Percentiles rank a stretch among this genome's conserved stretches.
Conservation (phyloP, 2,329 filamentous ascomycete genomes). For the Cladosporium sp. region DNA sequence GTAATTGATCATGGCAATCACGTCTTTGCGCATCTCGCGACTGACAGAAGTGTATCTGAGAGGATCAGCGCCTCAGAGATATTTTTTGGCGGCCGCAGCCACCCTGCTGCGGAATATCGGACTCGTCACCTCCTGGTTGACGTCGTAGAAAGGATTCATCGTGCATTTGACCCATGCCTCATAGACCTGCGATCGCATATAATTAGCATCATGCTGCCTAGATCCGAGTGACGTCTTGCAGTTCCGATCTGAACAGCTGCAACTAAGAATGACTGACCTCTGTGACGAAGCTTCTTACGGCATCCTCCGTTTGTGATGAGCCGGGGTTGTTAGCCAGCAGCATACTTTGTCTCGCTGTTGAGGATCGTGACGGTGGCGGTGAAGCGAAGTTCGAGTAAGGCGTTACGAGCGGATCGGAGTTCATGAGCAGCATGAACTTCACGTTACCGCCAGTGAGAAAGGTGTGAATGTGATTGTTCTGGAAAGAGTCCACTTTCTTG, state of each 20-base stretch:
- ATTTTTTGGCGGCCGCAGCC: constrained; percentile 82
- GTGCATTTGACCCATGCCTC: constrained; percentile 95
- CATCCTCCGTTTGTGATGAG: constrained; percentile 89
- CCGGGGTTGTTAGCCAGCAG: constrained; percentile 67
- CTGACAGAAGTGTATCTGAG: not conserved
- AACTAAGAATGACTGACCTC: constrained; percentile 51
- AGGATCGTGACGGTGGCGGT: constrained; percentile 33
- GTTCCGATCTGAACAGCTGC: not conserved
- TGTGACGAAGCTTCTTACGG: constrained; percentile 88
- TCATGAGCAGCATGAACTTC: constrained; percentile 91
- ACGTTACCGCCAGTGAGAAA: constrained; percentile 92
- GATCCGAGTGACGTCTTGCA: not conserved
- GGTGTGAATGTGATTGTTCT: constrained; percentile 87
- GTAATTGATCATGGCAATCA: not conserved
- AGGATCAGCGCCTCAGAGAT: constrained; percentile 4
- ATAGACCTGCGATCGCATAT: constrained; percentile 61
- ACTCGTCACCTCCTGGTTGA: constrained; percentile 82
- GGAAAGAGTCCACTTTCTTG: constrained; percentile 95
- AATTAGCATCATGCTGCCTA: constrained; percentile 3
- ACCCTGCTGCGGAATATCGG: constrained; percentile 83
- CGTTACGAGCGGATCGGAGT: constrained; percentile 58
- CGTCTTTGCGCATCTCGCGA: not conserved
- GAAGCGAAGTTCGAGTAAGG: constrained; percentile 38
- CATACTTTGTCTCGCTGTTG: constrained; percentile 37
- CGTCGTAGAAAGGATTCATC: constrained; percentile 94